A percentile compares a stretch with the other conserved stretches of the same genome.
Evolutionary conservation across 192 early-diverging fungal species (phyloP).

Genomic region (Coemansia asiatica): DNA sequence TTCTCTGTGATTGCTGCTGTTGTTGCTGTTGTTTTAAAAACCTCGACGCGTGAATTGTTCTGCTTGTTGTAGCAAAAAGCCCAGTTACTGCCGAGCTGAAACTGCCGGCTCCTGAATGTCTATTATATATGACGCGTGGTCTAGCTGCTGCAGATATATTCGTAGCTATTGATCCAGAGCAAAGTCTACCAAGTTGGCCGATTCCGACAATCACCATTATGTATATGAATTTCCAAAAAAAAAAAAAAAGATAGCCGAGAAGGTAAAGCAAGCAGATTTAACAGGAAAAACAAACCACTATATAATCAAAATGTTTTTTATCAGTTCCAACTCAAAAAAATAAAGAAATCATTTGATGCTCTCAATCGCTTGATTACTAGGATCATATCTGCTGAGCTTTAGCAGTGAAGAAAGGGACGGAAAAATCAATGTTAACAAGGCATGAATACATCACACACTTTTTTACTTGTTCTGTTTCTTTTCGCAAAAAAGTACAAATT

Average conservation of each 20-base stretch:
- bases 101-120: background rate
- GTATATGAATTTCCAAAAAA: background rate
- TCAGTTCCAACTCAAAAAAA: too few relatives aligned
- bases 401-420: too few relatives aligned
- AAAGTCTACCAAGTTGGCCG: background rate
- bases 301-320: too few relatives aligned
- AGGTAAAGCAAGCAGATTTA: background rate
- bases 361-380: too few relatives aligned
- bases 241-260: background rate
- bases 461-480: too few relatives aligned
- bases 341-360: too few relatives aligned
- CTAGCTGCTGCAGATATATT: background rate
- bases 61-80: background rate
- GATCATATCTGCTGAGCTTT: too few relatives aligned
- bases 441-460: too few relatives aligned
- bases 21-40: constrained; percentile 4
- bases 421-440: too few relatives aligned
- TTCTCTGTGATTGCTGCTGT: background rate
- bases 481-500: too few relatives aligned
- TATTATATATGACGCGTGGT: background rate
- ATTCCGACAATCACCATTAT: constrained; percentile 8
- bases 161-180: background rate
- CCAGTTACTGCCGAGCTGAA: background rate
- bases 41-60: background rate
- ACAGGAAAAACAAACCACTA: background rate